Percentiles rank a stretch among this genome's conserved stretches.
Evolutionary conservation across 306 rosid species (phyloP).

Genomic region (Quercus bicolor): DNA sequence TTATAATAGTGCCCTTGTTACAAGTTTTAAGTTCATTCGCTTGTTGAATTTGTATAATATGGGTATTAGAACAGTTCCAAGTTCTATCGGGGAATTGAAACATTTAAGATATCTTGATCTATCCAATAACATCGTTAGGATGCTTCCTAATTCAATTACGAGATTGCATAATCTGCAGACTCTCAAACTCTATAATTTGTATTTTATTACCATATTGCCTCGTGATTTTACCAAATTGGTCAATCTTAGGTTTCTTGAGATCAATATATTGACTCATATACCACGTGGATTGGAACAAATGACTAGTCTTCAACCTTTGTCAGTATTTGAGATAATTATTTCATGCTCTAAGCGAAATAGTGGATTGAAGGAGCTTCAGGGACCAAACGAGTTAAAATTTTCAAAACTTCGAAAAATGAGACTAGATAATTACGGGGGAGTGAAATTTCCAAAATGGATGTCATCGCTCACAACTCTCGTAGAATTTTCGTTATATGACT

Average conservation of each 20-base stretch:
- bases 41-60: accelerated
- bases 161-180: no score
- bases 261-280: accelerated
- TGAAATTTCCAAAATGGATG: accelerated
- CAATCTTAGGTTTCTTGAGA: no score
- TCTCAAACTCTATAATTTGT: accelerated
- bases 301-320: no score
- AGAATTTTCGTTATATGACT: accelerated
- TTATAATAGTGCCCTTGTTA: accelerated
- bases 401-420: accelerated
- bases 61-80: accelerated
- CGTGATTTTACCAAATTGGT: no score
- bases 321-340: no score
- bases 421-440: no score
- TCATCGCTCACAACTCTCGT: accelerated
- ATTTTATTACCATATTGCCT: no score
- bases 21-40: no score
- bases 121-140: accelerated
- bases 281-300: no score
- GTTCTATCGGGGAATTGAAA: accelerated
- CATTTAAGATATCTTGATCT: no score
- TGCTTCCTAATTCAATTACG: no score
- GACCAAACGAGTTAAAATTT: accelerated
- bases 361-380: accelerated
- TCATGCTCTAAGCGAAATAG: no score